phyloP scores from a whole-genome alignment of 2,329 filamentous ascomycete genomes.

The Arthrinium puccinioides region DNA sequence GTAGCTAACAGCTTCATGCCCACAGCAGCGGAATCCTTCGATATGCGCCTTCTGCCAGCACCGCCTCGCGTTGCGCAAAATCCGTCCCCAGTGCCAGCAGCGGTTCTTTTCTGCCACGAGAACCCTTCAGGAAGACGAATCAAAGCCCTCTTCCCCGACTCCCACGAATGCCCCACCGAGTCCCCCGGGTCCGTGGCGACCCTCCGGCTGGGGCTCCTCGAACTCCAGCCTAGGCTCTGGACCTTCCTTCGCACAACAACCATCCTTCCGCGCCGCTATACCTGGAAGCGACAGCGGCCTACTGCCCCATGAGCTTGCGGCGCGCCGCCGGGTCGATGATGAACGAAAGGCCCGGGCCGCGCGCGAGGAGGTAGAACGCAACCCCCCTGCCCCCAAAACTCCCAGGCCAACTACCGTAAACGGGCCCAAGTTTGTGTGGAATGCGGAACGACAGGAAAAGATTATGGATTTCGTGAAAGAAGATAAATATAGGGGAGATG shows the following conservation, averaged over 20 bases:
- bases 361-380: not conserved
- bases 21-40: constrained; percentile 17
- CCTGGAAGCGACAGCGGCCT: not conserved
- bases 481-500: too few relatives aligned
- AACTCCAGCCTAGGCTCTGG: too few relatives aligned
- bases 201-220: constrained; percentile 1
- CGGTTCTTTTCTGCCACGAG: constrained; percentile 11
- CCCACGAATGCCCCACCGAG: too few relatives aligned
- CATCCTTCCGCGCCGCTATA: not conserved
- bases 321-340: constrained; percentile 2
- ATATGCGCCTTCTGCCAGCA: constrained; percentile 22
- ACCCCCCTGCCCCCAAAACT: too few relatives aligned
- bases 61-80: constrained; percentile 13
- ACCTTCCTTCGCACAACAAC: too few relatives aligned
- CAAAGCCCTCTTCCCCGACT: too few relatives aligned
- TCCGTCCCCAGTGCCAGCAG: constrained; percentile 7
- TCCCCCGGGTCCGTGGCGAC: not conserved
- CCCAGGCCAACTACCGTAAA: too few relatives aligned
- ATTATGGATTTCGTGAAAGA: too few relatives aligned
- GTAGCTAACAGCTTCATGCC: not conserved
- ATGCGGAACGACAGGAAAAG: too few relatives aligned
- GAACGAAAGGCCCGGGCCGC: not conserved
- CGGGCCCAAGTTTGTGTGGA: too few relatives aligned
- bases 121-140: constrained; percentile 5
- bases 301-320: constrained; percentile 7